Base-by-base conservation (phyloP, 1,284 basidiomycete species). In the Salmacisia buchloeana region DNA sequence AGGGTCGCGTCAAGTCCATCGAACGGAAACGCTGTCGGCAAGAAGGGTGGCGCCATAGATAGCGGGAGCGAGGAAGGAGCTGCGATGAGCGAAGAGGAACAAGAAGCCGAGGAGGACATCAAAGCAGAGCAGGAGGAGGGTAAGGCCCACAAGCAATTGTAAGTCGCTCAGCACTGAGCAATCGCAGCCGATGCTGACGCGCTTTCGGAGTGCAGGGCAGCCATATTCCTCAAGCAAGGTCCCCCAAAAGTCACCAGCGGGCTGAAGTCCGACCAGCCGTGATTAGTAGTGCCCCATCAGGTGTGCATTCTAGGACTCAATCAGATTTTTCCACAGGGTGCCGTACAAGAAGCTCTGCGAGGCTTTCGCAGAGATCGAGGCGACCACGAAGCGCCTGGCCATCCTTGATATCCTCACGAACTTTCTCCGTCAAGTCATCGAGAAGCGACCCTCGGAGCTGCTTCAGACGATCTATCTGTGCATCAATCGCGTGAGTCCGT, bases 311-410 rank as follows among this genome's bases (percentile, higher is more conserved):
- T 18, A 6, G 41, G 18, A 12, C 15, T 43, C 18, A 18, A 7
- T 7, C 18, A 43, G 21, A 65, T 41, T 58, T 10, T 4, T 58
- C 38, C 27, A n/a, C 68, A 94, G 93, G 1, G 89, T 97, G 12
- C 94, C 96, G 0, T 99, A 99, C 80, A 88, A 91, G 9, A 91
- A 93, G 2, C 85, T 99, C 29, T 88, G 92, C 1, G 88, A 91
- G 67, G 87, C 90, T 0, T 98, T 98, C 77, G 85, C 88, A 34
- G 83, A 90, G 59, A 97, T 99, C 69, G 94, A 97, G 80, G 87
- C 88, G 2, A 99, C 96, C 0, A 97, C 94, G 1, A 98, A 97
- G 78, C 89, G 96, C 6, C 83, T 97, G 39, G 93, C 96, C 80
- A 99, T 97, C 80, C 90, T 88, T 4, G 86, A 92, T 1, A 83